Evolutionary conservation across 1,284 basidiomycete genomes (phyloP), one percentile per base, ranked within the genome.

Genomic region (Vanrija pseudolonga): DNA sequence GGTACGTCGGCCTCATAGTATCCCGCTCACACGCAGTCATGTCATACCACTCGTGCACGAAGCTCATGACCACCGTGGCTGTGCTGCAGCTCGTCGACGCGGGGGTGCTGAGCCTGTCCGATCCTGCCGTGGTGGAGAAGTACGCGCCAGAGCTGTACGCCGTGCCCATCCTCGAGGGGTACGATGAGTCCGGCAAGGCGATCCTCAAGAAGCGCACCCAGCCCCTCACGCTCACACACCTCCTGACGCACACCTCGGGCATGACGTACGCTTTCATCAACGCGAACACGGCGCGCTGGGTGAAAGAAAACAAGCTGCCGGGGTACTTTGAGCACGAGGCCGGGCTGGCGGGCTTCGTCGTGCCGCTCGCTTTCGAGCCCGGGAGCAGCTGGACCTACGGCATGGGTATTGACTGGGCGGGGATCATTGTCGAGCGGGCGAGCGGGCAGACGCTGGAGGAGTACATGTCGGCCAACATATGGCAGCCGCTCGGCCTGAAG

Each of bases 361-460:
- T 48, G 20, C 64, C 64, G 4, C 57, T 61, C 19, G 38, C 66
- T 12, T 74, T 61, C 51, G 66, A 73, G 43, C 72, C 71, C 6
- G 71, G 69, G 0, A 64, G 59, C 2, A 45, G 48, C 5, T 74
- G 58, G 56, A 22, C n/a, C 26, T 73, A 73, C 59, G 51, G 53
- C 9, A 57, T 59, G 36, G 67, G 68, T 0, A 71, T 73, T 28
- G 77, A 77, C 51, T 74, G 67, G 68, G 62, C 66, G 24, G 74
- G 67, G 2, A 41, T 62, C 45, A 22, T 69, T 47, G 62, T 77
- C 41, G 60, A 62, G 40, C 66, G 74, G 23, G 53, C 65, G 19
- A 64, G 60, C 1, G 69, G 68, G 2, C 38, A 50, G 20, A 50
- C 50, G 1, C 62, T 76, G 7, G 69, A 71, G 45, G 64, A 63